Conservation (phyloP, 208 protist genomes). For the Trypanosoma caninum region DNA sequence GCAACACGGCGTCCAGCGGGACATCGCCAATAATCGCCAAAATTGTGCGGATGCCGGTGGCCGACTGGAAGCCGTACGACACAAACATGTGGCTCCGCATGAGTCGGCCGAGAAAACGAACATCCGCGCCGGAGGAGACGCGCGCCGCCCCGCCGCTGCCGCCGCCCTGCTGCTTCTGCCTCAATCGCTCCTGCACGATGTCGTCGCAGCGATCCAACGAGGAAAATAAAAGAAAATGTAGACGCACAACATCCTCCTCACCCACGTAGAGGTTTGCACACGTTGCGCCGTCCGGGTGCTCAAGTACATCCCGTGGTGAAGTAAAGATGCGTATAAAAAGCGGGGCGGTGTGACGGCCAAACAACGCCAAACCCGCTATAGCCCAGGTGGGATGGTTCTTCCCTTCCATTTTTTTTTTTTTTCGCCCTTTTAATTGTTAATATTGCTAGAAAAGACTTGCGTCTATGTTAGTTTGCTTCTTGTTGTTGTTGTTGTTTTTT, state of each 20-base stretch:
- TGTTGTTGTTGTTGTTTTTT: too few relatives aligned
- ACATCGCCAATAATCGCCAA: slow-evolving; percentile 69
- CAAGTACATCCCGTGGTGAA: slow-evolving; percentile 48
- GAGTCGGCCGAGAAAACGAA: slow-evolving; percentile 69
- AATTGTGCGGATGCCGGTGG: slow-evolving; percentile 61
- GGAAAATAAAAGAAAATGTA: slow-evolving; percentile 79
- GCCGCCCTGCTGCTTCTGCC: neutral
- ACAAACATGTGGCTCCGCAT: slow-evolving; percentile 55
- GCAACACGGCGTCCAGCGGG: slow-evolving; percentile 72
- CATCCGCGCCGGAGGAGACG: slow-evolving; percentile 45
- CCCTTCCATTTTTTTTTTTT: neutral
- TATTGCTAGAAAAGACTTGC: too few relatives aligned
- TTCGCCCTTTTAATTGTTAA: too few relatives aligned
- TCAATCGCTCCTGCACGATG: slow-evolving; percentile 23
- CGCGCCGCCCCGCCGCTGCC: neutral
- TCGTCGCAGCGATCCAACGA: slow-evolving; percentile 78
- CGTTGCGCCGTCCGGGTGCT: slow-evolving; percentile 33
- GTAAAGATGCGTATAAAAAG: slow-evolving; percentile 70
- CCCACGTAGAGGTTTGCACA: slow-evolving; percentile 74
- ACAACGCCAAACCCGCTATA: slow-evolving; percentile 65
- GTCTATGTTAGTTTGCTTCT: too few relatives aligned
- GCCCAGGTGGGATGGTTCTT: slow-evolving; percentile 55
- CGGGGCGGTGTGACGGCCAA: slow-evolving; percentile 46
- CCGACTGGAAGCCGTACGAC: slow-evolving; percentile 77
- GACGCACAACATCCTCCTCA: slow-evolving; percentile 62